Percentiles rank a stretch among this genome's conserved stretches.
Conservation (phyloP, 768 basidiomycete genomes). For the Psilocybe cubensis region DNA sequence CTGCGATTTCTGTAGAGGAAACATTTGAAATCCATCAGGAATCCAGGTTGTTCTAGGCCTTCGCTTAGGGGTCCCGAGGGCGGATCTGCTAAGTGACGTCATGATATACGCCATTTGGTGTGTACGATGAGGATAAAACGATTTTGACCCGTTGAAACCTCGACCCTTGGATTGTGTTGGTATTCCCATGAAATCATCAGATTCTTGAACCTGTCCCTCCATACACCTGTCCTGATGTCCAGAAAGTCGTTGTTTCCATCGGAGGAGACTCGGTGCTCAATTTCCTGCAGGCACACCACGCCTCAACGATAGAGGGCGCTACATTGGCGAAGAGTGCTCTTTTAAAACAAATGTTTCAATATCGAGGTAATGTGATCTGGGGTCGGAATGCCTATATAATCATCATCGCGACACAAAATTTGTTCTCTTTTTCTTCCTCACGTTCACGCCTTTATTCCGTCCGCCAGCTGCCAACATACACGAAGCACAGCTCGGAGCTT, state of each 20-base stretch:
- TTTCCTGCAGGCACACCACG: not conserved
- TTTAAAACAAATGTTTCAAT: slow-evolving; percentile 2
- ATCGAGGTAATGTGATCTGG: slow-evolving; percentile 19
- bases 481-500: slow-evolving; percentile 9
- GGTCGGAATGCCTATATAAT: slow-evolving; percentile 19
- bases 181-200: slow-evolving; percentile 9
- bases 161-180: slow-evolving; percentile 8
- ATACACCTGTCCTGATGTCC: not conserved
- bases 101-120: slow-evolving; percentile 6
- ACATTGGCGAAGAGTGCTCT: not conserved
- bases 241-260: not conserved
- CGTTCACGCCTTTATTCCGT: slow-evolving; percentile 6
- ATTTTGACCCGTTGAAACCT: slow-evolving; percentile 11
- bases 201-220: not conserved
- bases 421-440: slow-evolving; percentile 6
- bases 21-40: slow-evolving; percentile 9
- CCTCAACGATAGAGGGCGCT: not conserved
- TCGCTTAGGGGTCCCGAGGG: slow-evolving; percentile 6
- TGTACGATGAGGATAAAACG: not conserved
- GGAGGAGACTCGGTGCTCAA: not conserved
- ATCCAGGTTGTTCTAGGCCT: slow-evolving; percentile 19
- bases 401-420: slow-evolving; percentile 6
- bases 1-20: slow-evolving; percentile 1
- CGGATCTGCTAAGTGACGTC: slow-evolving; percentile 23
- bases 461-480: slow-evolving; percentile 16